phyloP scores from a whole-genome alignment of 768 basidiomycete species.

The Phanerodontia chrysosporium region DNA sequence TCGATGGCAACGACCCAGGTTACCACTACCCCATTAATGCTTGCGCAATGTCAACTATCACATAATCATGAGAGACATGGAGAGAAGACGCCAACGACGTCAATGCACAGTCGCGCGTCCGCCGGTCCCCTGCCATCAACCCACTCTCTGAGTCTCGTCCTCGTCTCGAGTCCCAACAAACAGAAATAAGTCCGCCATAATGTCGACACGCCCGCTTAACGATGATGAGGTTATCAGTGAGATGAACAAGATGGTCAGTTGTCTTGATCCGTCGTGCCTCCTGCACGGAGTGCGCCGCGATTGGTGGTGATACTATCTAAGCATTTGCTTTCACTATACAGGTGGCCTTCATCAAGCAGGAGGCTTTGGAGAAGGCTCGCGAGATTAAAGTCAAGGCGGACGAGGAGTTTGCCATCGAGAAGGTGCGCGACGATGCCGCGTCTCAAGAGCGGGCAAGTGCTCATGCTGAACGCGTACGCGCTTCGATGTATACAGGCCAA shows the following conservation, averaged over 20 bases:
- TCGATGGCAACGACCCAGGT: conserved; percentile 33
- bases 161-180: background rate
- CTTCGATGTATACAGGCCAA: conserved; percentile 60
- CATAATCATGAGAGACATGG: background rate
- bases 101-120: background rate
- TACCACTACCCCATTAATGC: conserved; percentile 15
- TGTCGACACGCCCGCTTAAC: conserved; percentile 77
- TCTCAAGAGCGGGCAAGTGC: background rate
- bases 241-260: conserved; percentile 96
- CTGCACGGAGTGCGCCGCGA: conserved; percentile 1
- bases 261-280: background rate
- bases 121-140: background rate
- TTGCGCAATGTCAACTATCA: background rate
- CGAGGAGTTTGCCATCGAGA: conserved; percentile 98
- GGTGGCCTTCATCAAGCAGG: conserved; percentile 99
- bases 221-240: conserved; percentile 94
- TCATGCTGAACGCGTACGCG: background rate
- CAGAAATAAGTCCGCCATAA: conserved; percentile 27
- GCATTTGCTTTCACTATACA: conserved; percentile 25
- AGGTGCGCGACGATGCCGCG: conserved; percentile 42
- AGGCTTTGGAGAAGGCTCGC: conserved; percentile 94
- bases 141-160: background rate
- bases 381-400: conserved; percentile 98
- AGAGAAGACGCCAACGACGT: background rate
- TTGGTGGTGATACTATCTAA: conserved; percentile 8